Conservation (phyloP, 2,329 filamentous ascomycete genomes). For the Sporothrix curviconia region DNA sequence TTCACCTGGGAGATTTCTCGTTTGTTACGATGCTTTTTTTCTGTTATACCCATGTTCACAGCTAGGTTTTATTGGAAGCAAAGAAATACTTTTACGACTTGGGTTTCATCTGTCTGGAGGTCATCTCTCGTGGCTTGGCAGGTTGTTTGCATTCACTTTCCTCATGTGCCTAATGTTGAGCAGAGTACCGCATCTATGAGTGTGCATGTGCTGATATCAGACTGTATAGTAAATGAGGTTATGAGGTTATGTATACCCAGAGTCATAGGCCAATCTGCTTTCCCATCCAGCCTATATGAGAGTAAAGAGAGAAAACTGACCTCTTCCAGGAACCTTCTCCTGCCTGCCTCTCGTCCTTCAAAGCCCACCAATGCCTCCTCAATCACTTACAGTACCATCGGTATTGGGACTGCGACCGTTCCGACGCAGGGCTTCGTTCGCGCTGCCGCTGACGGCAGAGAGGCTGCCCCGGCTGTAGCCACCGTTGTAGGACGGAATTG, state of each 20-base stretch:
- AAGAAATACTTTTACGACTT: not conserved
- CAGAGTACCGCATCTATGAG: too few species aligned
- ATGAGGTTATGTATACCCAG: too few species aligned
- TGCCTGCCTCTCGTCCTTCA: not conserved
- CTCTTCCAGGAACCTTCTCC: too few species aligned
- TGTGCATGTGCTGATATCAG: too few species aligned
- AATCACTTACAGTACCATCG: constrained; percentile 5
- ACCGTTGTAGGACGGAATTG: not conserved
- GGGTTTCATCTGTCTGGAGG: not conserved
- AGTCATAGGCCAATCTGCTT: too few species aligned
- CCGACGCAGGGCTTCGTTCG: not conserved
- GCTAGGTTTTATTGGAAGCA: not conserved
- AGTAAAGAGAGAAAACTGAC: not conserved
- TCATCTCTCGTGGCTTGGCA: too few species aligned
- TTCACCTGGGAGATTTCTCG: not conserved
- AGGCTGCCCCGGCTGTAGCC: not conserved
- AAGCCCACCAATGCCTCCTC: not conserved
- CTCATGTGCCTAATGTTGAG: too few species aligned
- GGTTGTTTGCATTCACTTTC: too few species aligned
- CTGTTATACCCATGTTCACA: constrained; percentile 1
- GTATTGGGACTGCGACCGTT: not conserved
- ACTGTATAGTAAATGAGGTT: too few species aligned
- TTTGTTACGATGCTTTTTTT: constrained; percentile 2
- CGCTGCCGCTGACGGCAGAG: not conserved
- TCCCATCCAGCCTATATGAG: too few species aligned